A percentile compares a stretch with the other conserved stretches of the same genome.
Evolutionary conservation across 257 asterid genomes (phyloP).

Genomic region (Nicotiana otophora): DNA sequence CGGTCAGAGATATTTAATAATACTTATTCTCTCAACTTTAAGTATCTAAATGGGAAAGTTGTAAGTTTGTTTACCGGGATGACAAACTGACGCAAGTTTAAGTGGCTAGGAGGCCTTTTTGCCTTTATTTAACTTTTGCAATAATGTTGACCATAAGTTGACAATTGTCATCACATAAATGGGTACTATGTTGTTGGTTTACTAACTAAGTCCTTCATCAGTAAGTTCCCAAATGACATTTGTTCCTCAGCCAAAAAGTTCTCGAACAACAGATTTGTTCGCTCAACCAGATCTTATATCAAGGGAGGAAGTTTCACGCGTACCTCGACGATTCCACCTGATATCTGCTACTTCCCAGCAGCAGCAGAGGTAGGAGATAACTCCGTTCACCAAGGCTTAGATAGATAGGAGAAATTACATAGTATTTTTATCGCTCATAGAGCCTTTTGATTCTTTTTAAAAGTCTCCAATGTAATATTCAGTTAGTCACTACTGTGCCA

Average conservation of each 20-base stretch:
- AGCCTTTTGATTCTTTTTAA: neutral
- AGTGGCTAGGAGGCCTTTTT: no score
- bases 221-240: neutral
- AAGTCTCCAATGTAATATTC: neutral
- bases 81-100: no score
- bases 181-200: neutral
- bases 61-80: no score
- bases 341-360: neutral
- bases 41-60: no score
- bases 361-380: neutral
- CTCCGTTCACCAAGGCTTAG: neutral
- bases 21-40: no score
- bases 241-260: neutral
- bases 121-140: neutral
- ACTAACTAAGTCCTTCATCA: neutral
- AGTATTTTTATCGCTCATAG: neutral
- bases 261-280: neutral
- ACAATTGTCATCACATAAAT: neutral
- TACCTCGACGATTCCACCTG: neutral
- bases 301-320: neutral
- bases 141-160: neutral
- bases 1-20: no score
- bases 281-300: neutral
- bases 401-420: neutral
- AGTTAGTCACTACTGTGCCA: neutral